Evolutionary conservation across 805 yeast species (phyloP), one percentile per base, ranked within the genome.

Genomic region (Pachysolen tannophilus): DNA sequence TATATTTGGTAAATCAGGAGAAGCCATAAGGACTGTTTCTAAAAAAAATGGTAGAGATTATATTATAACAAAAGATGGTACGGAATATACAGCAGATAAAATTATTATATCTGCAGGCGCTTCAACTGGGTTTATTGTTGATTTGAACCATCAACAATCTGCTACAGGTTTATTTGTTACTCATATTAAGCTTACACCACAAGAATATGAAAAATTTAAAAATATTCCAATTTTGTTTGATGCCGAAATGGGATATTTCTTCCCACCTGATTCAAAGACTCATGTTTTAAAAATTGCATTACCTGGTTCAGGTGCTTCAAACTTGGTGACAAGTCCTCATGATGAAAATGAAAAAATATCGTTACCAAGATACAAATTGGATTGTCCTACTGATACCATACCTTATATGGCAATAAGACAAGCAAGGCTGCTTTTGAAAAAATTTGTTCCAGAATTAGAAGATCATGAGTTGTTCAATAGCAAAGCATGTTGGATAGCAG

Each of bases 241-340:
- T 40, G 53, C 69, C 1, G 67, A 61, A 29, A 45, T 53, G 50
- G 74, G 75, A 1, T 69, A 67, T 41, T 65, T 64, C 43, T 69
- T 69, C 51, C 72, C 73, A 4, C 75, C 75, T 15, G 73, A 68
- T 42, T 53, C 56, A 6, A 58, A 50, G 2, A 61, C 64, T 0
- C 52, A 45, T 15, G 39, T 52, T 15, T 18, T 61, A 43, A 69
- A 69, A 42, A 52, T 68, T 29, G 69, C 67, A 1, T 42, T 62
- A 14, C 60, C 61, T 2, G 60, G 53, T 28, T 43, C 56, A 6
- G 67, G 65, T 25, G 55, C 62, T 11, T 45, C 49, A 4, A 41
- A 42, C 26, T 28, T 38, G 20, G 44, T 49, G 14, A 6, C 20
- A 1, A 37, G 42, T 38, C 58, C 57, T 5, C 47, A 47, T 39